These are phyloP conservation scores for Bipolaris victoriae DNA, from an alignment of 2,329 filamentous ascomycete species.

Conservation along the genomic window DNA sequence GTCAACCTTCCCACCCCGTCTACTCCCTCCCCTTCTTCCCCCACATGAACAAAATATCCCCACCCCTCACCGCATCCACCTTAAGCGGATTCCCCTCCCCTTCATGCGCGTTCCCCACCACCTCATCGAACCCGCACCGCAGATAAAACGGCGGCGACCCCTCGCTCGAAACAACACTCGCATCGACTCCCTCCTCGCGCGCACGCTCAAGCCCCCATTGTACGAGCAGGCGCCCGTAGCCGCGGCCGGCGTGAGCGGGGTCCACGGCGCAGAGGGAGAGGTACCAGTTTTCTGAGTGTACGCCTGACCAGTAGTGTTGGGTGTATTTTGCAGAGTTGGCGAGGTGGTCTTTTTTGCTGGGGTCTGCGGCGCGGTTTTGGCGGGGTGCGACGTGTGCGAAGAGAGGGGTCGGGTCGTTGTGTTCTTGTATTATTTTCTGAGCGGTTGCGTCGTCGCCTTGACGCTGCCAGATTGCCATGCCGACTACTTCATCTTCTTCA, in stretches of 20 bases:
- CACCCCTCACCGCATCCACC: conserved; percentile 33
- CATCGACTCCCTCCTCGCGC: conserved; percentile 44
- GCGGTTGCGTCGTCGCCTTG: conserved; percentile 27
- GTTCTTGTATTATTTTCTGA: conserved; percentile 12
- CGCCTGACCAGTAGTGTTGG: conserved; percentile 21
- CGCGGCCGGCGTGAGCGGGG: conserved; percentile 50
- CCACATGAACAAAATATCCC: conserved; percentile 43
- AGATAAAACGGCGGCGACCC: conserved; percentile 53
- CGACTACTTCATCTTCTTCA: conserved; percentile 29
- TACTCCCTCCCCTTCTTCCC: neutral
- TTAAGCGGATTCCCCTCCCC: conserved; percentile 43
- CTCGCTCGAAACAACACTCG: conserved; percentile 49
- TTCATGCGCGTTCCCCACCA: conserved; percentile 40
- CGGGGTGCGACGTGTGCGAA: neutral
- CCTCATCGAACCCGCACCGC: conserved; percentile 43
- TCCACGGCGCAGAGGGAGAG: conserved; percentile 41
- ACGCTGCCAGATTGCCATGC: conserved; percentile 30
- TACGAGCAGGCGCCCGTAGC: conserved; percentile 50
- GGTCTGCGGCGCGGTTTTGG: conserved; percentile 29
- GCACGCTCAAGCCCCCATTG: conserved; percentile 52
- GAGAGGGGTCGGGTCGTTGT: conserved; percentile 12
- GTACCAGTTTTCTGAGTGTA: neutral
- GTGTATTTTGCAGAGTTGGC: conserved; percentile 9
- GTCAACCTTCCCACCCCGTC: neutral
- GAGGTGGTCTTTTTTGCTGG: conserved; percentile 18